Percentiles rank a stretch among this genome's conserved stretches.
Evolutionary conservation across 495 filamentous ascomycete species (phyloP).

Genomic region (Penicillium parvum): DNA sequence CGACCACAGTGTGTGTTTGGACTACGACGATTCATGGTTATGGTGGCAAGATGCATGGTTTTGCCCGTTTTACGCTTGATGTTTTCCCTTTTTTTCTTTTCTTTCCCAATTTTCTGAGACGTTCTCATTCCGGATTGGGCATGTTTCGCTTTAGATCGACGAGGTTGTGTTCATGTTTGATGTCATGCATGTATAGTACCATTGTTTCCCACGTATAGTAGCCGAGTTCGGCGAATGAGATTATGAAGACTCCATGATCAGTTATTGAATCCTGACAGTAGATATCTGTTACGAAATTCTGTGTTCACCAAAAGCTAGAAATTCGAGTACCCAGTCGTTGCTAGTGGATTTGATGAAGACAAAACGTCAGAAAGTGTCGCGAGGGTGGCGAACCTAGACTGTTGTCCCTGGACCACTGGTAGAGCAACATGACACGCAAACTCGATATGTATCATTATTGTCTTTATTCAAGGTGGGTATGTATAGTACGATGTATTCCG

Average conservation of each 20-base stretch:
- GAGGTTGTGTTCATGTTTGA: too few species aligned
- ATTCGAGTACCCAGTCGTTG: too few species aligned
- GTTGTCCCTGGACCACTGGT: too few species aligned
- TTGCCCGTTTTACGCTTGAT: neutral
- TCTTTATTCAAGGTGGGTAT: neutral
- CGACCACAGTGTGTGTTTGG: too few species aligned
- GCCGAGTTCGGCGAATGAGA: conserved; percentile 16
- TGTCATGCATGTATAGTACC: conserved; percentile 24
- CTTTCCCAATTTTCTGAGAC: neutral
- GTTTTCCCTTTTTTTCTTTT: conserved; percentile 7
- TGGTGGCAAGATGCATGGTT: conserved; percentile 18
- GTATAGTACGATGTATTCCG: neutral
- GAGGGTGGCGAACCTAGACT: too few species aligned
- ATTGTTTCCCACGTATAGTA: conserved; percentile 13
- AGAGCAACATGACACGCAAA: too few species aligned
- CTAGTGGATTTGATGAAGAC: too few species aligned
- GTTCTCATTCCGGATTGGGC: too few species aligned
- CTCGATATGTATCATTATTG: neutral
- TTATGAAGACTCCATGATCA: conserved; percentile 14
- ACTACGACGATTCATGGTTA: conserved; percentile 7
- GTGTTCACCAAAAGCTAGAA: too few species aligned
- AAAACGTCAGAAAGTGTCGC: too few species aligned
- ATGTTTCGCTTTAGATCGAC: neutral
- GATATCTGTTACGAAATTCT: too few species aligned
- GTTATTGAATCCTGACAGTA: too few species aligned